Percentiles rank a stretch among this genome's conserved stretches.
phyloP scores from a whole-genome alignment of 2,329 filamentous ascomycete genomes.

The Thelonectria discophora region DNA sequence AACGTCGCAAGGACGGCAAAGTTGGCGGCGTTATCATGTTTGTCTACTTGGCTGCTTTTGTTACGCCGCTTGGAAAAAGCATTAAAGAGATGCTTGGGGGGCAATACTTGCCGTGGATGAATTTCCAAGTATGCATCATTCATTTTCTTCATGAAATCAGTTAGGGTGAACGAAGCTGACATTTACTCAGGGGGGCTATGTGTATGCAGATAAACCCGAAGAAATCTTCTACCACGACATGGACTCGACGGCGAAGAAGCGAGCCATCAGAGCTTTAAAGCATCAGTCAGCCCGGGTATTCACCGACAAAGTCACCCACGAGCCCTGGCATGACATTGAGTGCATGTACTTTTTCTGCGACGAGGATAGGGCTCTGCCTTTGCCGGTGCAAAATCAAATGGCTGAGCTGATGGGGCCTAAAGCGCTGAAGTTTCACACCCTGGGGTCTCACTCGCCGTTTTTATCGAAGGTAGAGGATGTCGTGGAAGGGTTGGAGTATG shows the following conservation, averaged over 20 bases:
- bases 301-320: conserved; percentile 35
- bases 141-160: rapidly evolving
- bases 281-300: conserved; percentile 32
- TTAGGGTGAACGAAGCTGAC: not conserved
- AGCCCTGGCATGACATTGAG: conserved; percentile 43
- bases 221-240: conserved; percentile 42
- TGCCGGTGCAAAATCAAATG: conserved; percentile 34
- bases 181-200: conserved; percentile 24
- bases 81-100: conserved; percentile 41
- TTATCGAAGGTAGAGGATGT: conserved; percentile 27
- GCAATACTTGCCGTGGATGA: conserved; percentile 42
- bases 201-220: conserved; percentile 23
- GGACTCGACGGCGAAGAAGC: conserved; percentile 16
- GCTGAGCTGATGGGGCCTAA: conserved; percentile 24
- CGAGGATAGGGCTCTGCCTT: conserved; percentile 37
- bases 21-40: conserved; percentile 50
- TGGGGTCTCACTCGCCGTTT: conserved; percentile 30
- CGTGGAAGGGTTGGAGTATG: conserved; percentile 30
- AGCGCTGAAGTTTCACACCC: conserved; percentile 15
- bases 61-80: conserved; percentile 42
- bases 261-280: conserved; percentile 22
- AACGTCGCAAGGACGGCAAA: conserved; percentile 44
- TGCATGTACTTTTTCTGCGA: conserved; percentile 39
- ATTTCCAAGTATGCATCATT: conserved; percentile 30
- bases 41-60: conserved; percentile 48